Evolutionary conservation across 306 rosid species (phyloP).

Genomic region (Lathyrus aphaca): DNA sequence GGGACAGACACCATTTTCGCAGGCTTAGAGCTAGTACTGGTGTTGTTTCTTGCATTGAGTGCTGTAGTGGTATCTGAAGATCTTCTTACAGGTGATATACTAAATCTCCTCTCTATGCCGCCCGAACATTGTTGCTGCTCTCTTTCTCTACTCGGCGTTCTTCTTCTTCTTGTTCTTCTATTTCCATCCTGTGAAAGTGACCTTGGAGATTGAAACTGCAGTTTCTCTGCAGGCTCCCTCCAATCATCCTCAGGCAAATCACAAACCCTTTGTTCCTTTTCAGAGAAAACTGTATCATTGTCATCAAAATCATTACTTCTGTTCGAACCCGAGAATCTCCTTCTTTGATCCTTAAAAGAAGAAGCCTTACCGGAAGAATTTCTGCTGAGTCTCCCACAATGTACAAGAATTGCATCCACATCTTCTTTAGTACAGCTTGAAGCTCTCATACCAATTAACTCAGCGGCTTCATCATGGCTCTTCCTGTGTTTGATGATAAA

Average conservation of each 20-base stretch:
- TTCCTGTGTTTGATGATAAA: conserved; percentile 80
- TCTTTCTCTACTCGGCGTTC: conserved; percentile 80
- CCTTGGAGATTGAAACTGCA: conserved; percentile 58
- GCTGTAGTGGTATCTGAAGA: conserved; percentile 47
- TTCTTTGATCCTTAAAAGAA: conserved; percentile 49
- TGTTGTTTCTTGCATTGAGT: conserved; percentile 33
- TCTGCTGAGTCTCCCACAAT: conserved; percentile 93
- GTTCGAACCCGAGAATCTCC: conserved; percentile 89
- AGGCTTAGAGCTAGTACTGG: conserved; percentile 47
- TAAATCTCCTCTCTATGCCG: conserved; percentile 81
- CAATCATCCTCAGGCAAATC: conserved; percentile 27
- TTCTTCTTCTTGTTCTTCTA: conserved; percentile 58
- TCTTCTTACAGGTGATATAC: conserved; percentile 86
- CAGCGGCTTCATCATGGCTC: conserved; percentile 66
- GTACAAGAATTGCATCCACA: conserved; percentile 95
- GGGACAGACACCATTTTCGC: conserved; percentile 94
- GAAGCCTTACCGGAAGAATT: conserved; percentile 83
- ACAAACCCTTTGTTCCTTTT: conserved; percentile 35
- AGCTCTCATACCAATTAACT: conserved; percentile 59
- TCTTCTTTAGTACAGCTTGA: conserved; percentile 90
- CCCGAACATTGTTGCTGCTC: conserved; percentile 70
- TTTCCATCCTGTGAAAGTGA: conserved; percentile 52
- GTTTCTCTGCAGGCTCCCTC: conserved; percentile 37
- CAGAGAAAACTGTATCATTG: conserved; percentile 43
- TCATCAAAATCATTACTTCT: conserved; percentile 79